Evolutionary conservation across 164 flowering plant genomes (phyloP), one percentile per base, ranked within the genome.

Genomic region (Piper betle): DNA sequence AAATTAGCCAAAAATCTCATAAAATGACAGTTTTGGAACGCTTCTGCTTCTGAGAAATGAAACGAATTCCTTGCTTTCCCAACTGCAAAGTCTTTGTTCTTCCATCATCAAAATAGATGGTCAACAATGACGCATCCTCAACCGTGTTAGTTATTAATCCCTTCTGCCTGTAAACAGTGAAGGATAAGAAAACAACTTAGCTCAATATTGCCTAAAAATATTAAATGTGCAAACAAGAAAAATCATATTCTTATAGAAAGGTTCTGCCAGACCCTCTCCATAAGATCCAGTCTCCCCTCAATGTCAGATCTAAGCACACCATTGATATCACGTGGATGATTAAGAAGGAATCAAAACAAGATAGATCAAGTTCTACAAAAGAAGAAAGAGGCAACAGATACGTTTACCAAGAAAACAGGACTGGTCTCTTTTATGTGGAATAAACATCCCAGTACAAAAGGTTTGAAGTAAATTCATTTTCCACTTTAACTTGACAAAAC

Each of bases 31-130:
- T 37, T 66, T 63, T 77, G 16, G 79, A 62, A 52, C 82, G 76
- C 76, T 82, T 88, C 59, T 79, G 86, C 75, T 85, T 93, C 66
- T 82, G 87, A 59, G 95, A 75, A 66, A 88, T 78, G 69, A 94
- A 85, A 6, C 97, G 95, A 66, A 94, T 73, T 33, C 87, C 79
- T 67, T 94, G 96, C 73, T 87, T 88, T 58, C 84, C 93, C 55
- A 88, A 85, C 66, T 91, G 90, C 69, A 88, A 43, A 2, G 71
- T 71, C 77, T 72, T 83, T 17, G 74, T 70, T 68, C 77, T 79
- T 59, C 97, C 96, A 76, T 91, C 89, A 71, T 91, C 97, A 13
- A 94, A 78, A 16, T 66, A 71, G 55, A 91, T 82, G 43, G 85
- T 64, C 59, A 94, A 70, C 42, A 66, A 66, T 11, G 96, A 78